phyloP scores from a whole-genome alignment of 2,329 filamentous ascomycete genomes.

The Hypoxylon sp. region DNA sequence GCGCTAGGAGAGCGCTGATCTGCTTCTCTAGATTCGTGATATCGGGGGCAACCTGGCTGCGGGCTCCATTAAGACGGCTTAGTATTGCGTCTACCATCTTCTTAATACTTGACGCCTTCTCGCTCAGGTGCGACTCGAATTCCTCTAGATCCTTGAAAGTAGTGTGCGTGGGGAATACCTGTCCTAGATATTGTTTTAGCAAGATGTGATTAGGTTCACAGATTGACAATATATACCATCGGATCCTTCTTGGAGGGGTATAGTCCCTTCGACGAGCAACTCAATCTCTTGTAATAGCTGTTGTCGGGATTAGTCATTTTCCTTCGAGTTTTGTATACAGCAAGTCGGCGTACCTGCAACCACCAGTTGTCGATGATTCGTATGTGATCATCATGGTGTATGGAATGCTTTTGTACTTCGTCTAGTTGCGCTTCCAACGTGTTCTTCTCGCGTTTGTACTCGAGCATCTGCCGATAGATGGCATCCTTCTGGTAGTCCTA shows the following conservation, averaged over 20 bases:
- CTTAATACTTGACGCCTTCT: constrained; percentile 83
- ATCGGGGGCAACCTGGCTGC: constrained; percentile 74
- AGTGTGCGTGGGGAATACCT: constrained; percentile 70
- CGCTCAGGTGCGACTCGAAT: constrained; percentile 87
- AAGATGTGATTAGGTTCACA: constrained; percentile 7
- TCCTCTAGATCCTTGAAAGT: constrained; percentile 74
- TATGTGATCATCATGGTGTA: constrained; percentile 92
- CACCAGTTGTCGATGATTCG: constrained; percentile 94
- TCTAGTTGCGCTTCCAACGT: constrained; percentile 85
- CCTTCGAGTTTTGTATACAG: constrained; percentile 11
- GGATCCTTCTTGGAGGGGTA: constrained; percentile 61
- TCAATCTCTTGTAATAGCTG: constrained; percentile 77
- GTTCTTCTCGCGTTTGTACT: constrained; percentile 92
- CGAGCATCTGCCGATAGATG: constrained; percentile 96
- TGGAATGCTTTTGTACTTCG: constrained; percentile 82
- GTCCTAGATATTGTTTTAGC: constrained; percentile 59
- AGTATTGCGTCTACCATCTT: constrained; percentile 80
- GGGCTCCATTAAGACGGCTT: constrained; percentile 64
- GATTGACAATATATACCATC: constrained; percentile 57
- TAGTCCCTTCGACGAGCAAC: constrained; percentile 67
- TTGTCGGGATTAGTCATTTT: constrained; percentile 43
- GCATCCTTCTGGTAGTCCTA: constrained; percentile 96
- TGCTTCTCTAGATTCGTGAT: constrained; percentile 80
- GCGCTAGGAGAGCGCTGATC: constrained; percentile 80
- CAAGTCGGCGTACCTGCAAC: constrained; percentile 77